Evolutionary conservation across 257 asterid genomes (phyloP).

Genomic region (Scutellaria galericulata): DNA sequence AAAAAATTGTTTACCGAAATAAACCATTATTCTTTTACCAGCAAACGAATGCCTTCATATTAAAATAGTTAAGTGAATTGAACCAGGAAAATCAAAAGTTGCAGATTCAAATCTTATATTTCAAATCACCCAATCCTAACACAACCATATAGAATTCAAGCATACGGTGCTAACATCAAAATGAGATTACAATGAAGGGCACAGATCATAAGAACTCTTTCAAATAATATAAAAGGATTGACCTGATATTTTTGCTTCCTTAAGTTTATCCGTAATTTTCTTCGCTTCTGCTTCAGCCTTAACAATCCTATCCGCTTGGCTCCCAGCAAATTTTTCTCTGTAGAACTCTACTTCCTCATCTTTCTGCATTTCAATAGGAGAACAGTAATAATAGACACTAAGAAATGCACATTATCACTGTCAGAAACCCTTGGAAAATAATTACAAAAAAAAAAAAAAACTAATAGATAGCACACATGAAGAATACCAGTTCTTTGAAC

Average conservation of each 20-base stretch:
- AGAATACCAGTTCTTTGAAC: constrained; percentile 81
- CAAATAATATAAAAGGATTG: background rate
- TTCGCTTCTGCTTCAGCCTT: constrained; percentile 80
- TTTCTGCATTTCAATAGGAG: constrained; percentile 60
- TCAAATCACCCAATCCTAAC: no score
- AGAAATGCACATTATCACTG: constrained; percentile 26
- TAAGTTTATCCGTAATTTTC: constrained; percentile 62
- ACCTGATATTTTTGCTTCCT: constrained; percentile 80
- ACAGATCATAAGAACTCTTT: background rate
- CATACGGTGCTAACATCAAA: no score
- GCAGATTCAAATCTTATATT: background rate
- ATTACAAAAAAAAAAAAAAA: background rate
- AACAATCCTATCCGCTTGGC: constrained; percentile 86
- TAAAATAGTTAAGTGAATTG: no score
- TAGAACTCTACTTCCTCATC: constrained; percentile 70
- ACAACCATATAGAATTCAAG: no score
- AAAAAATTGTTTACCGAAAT: background rate
- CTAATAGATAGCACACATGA: constrained; percentile 9
- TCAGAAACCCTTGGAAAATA: constrained; percentile 5
- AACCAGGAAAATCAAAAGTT: background rate
- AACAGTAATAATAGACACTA: constrained; percentile 28
- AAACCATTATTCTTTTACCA: background rate
- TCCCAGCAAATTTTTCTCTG: constrained; percentile 81
- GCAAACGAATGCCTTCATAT: background rate
- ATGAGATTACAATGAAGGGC: background rate